A percentile compares a stretch with the other conserved stretches of the same genome.
These are phyloP conservation scores for Choricystis sp. DNA, from an alignment of 139 green algal species.

Conservation along the genomic window DNA sequence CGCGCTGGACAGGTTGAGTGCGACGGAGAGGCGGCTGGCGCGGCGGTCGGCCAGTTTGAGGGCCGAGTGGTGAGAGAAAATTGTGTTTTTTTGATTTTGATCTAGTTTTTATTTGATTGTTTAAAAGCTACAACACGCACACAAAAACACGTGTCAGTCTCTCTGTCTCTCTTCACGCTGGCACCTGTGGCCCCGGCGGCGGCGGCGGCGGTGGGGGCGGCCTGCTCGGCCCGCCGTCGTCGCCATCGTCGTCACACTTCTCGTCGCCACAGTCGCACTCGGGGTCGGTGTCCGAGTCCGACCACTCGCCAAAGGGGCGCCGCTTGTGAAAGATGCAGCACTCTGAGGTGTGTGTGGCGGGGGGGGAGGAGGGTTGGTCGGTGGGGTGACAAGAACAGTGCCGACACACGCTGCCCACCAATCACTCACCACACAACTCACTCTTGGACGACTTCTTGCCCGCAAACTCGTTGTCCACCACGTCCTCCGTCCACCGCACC, in stretches of 20 bases:
- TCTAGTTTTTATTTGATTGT: too few species aligned
- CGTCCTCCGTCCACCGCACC: conserved; percentile 55
- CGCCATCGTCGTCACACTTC: conserved; percentile 47
- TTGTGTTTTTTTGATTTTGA: too few species aligned
- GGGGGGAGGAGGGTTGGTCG: neutral
- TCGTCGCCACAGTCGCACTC: too few species aligned
- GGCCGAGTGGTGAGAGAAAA: too few species aligned
- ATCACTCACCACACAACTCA: conserved; percentile 11
- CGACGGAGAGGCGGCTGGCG: too few species aligned
- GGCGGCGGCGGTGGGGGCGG: too few species aligned
- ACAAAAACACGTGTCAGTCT: too few species aligned
- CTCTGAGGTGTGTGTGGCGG: conserved; percentile 27
- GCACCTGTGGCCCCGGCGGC: neutral
- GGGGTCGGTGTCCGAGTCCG: too few species aligned
- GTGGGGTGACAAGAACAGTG: neutral
- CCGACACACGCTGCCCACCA: neutral
- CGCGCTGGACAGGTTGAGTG: too few species aligned
- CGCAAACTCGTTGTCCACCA: conserved; percentile 57
- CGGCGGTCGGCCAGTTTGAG: too few species aligned
- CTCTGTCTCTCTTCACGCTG: too few species aligned
- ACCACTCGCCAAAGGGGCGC: conserved; percentile 69
- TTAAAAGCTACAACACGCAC: too few species aligned
- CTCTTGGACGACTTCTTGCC: conserved; percentile 63
- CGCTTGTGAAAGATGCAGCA: conserved; percentile 78
- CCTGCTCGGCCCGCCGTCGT: conserved; percentile 1